Evolutionary conservation across 192 early-diverging fungal species (phyloP), one percentile per base, ranked within the genome.

Genomic region (Haplosporangium gracile): DNA sequence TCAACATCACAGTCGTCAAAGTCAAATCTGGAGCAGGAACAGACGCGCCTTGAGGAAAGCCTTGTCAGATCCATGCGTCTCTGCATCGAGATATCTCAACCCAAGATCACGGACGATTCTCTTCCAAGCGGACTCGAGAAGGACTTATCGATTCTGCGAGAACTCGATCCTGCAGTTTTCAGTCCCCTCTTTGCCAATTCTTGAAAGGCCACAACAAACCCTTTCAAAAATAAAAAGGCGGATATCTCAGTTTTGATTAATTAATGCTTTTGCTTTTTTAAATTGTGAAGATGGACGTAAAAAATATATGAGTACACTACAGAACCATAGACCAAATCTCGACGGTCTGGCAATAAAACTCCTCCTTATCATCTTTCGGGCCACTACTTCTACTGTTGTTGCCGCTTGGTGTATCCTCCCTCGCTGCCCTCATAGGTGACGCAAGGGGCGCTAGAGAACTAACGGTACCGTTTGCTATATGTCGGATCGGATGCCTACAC

Each of bases 261-360:
- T 36, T 40, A 53, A n/a, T 11, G 22, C 42, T 57, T 34, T 77
- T 47, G 24, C 20, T 72, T n/a, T 38, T 24, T 65, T 68, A 43
- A 43, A 68, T 68, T 16, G 42, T 68, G 20, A 69, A 9, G 16
- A 43, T 1, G 38, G 10, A 68, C 16, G 26, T 18, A 15, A 26
- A 39, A 29, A 2, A 39, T 45, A 76, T 40, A 65, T 65, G 57
- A 34, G 6, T 76, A 22, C 20, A 39, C 53, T 72, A 83, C 32
- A 86, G 68, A 13, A 40, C 60, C 71, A 86, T 70, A 38, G 84
- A 49, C 84, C 84, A 86, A 38, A 86, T 86, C 65, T 86, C 84
- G 32, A 86, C 53, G 3, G 84, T 86, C 43, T 86, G 84, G 49
- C 84, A 86, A 63, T 74, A 86, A 45, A 86, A 86, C 76, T 86